Conservation (phyloP, 345 rosid species). For the Luvunga scandens region DNA sequence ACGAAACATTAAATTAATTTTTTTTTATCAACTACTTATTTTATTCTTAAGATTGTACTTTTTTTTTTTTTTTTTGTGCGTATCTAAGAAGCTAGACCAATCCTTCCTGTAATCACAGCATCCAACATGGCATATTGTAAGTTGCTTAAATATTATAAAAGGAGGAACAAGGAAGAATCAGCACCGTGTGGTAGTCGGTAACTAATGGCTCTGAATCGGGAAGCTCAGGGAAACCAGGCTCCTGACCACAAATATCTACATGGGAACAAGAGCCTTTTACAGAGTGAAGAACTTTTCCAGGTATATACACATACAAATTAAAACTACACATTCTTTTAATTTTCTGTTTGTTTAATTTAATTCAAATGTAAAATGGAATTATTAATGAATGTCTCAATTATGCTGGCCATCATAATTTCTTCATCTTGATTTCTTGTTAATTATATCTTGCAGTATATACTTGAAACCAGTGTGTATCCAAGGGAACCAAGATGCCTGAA, state of each 20-base stretch:
- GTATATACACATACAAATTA: not conserved
- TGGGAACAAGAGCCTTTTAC: not conserved
- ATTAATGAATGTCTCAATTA: too few species aligned
- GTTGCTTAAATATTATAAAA: too few species aligned
- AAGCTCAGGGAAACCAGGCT: not conserved
- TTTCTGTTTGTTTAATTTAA: not conserved
- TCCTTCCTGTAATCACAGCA: too few species aligned
- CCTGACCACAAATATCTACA: not conserved
- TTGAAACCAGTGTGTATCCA: conserved; percentile 94
- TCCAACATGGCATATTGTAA: too few species aligned
- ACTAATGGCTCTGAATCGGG: not conserved
- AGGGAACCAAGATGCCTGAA: conserved; percentile 89
- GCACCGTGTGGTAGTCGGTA: too few species aligned
- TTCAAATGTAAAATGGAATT: not conserved
- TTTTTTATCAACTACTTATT: too few species aligned
- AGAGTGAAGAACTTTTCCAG: not conserved
- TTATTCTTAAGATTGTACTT: too few species aligned
- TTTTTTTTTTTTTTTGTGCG: too few species aligned
- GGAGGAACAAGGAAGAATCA: too few species aligned
- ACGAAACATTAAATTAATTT: too few species aligned
- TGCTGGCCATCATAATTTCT: not conserved
- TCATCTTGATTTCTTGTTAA: not conserved
- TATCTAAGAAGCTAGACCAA: too few species aligned
- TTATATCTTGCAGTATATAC: conserved; percentile 55
- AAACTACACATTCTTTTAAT: not conserved